A percentile compares a stretch with the other conserved stretches of the same genome.
Conservation (phyloP, 2,329 filamentous ascomycete genomes). For the Pyricularia sp. region DNA sequence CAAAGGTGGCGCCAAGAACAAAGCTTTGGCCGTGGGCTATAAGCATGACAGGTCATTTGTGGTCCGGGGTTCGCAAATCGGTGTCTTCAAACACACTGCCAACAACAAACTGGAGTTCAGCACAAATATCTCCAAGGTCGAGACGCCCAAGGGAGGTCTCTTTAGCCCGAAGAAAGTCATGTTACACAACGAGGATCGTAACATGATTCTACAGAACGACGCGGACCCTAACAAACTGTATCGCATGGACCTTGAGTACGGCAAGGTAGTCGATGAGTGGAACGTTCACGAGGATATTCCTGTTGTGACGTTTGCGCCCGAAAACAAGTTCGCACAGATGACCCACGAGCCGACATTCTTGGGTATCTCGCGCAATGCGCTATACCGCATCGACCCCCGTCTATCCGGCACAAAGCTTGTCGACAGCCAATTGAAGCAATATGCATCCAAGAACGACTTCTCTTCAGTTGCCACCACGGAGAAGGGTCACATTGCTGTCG, state of each 20-base stretch:
- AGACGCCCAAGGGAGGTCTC: conserved; percentile 74
- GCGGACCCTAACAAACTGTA: conserved; percentile 84
- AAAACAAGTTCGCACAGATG: conserved; percentile 98
- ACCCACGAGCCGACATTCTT: conserved; percentile 91
- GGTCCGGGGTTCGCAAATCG: conserved; percentile 94
- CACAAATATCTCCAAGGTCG: conserved; percentile 93
- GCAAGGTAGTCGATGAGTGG: conserved; percentile 98
- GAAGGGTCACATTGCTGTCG: conserved; percentile 93
- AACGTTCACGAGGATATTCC: conserved; percentile 95
- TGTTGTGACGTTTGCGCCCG: conserved; percentile 83
- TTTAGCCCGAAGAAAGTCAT: conserved; percentile 97
- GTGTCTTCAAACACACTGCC: conserved; percentile 92
- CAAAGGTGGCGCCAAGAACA: conserved; percentile 68
- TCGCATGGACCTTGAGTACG: conserved; percentile 95
- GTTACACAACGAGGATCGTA: conserved; percentile 83
- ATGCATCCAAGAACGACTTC: conserved; percentile 94
- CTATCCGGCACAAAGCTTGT: conserved; percentile 86
- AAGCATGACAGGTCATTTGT: conserved; percentile 97
- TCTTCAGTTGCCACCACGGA: conserved; percentile 90
- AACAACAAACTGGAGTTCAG: conserved; percentile 93
- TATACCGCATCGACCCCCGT: conserved; percentile 91
- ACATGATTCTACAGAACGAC: conserved; percentile 80
- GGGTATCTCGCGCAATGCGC: conserved; percentile 82
- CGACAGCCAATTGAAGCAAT: conserved; percentile 88
- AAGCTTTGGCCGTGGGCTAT: conserved; percentile 92